phyloP scores from a whole-genome alignment of 257 asterid genomes.

The Paraleonurus japonicus region DNA sequence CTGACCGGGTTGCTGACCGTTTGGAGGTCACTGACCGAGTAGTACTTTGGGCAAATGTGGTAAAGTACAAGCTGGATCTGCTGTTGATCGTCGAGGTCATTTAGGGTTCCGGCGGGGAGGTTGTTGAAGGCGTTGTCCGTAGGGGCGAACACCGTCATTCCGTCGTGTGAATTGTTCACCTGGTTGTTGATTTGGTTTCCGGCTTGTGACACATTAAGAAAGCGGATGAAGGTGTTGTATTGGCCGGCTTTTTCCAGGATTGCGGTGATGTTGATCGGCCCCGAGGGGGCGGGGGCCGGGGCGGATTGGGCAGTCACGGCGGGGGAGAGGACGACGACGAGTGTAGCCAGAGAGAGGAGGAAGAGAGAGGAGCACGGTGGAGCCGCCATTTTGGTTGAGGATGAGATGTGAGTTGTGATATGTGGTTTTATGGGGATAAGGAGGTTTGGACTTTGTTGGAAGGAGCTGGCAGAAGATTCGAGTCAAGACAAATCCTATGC shows the following conservation, averaged over 20 bases:
- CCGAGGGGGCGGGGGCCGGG: conserved; percentile 61
- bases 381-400: conserved; percentile 48
- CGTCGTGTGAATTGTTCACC: conserved; percentile 67
- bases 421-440: conserved; percentile 32
- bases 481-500: conserved; percentile 26
- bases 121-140: conserved; percentile 78
- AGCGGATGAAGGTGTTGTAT: conserved; percentile 50
- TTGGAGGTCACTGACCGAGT: conserved; percentile 41
- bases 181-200: conserved; percentile 76
- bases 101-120: conserved; percentile 75
- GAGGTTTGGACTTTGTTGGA: conserved; percentile 42
- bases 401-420: background rate
- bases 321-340: conserved; percentile 26
- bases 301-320: conserved; percentile 49
- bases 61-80: conserved; percentile 62
- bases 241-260: conserved; percentile 65
- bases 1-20: conserved; percentile 90
- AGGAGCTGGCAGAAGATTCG: conserved; percentile 53
- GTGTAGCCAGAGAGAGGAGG: conserved; percentile 31
- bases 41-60: conserved; percentile 70
- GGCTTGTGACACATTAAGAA: conserved; percentile 51
- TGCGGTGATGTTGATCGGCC: conserved; percentile 59
- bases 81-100: conserved; percentile 59
- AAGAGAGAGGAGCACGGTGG: conserved; percentile 22
- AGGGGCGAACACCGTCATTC: conserved; percentile 82